Evolutionary conservation across 2,329 filamentous ascomycete genomes (phyloP).

Genomic region (Trichophyton rubrum): DNA sequence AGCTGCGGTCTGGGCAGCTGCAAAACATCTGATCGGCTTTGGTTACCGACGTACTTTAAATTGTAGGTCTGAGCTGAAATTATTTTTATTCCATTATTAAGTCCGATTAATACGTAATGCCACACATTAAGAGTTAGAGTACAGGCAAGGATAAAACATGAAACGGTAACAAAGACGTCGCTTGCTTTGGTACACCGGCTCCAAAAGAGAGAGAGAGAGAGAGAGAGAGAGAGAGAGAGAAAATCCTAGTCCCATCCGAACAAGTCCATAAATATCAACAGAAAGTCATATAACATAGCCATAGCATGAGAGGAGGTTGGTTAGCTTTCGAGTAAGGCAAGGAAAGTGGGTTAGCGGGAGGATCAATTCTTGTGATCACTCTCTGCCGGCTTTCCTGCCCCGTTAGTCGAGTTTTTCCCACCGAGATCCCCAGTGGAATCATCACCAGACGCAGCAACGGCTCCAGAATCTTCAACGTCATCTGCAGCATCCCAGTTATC

Average conservation of each 20-base stretch:
- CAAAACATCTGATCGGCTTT: neutral
- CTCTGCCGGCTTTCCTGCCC: neutral
- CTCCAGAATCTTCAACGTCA: conserved; percentile 16
- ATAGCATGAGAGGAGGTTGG: neutral
- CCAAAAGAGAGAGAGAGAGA: neutral
- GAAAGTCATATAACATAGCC: neutral
- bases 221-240: neutral
- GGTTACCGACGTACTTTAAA: too few relatives aligned
- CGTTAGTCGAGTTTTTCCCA: neutral
- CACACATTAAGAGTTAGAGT: neutral
- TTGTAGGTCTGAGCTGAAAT: neutral
- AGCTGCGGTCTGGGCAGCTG: too few relatives aligned
- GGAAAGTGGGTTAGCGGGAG: too few relatives aligned
- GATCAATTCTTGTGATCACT: neutral
- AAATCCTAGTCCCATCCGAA: neutral
- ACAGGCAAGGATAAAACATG: neutral
- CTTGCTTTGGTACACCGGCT: neutral
- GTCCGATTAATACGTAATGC: neutral
- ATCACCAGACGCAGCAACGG: neutral
- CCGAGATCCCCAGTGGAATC: conserved; percentile 4
- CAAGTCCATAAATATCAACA: neutral
- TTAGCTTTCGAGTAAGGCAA: neutral
- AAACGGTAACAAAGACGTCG: neutral
- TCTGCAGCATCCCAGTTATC: conserved; percentile 54
- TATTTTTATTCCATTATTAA: neutral